These are phyloP conservation scores for Mycosphaerelloides madeirae DNA, from an alignment of 2,329 filamentous ascomycete species.

Conservation along the genomic window DNA sequence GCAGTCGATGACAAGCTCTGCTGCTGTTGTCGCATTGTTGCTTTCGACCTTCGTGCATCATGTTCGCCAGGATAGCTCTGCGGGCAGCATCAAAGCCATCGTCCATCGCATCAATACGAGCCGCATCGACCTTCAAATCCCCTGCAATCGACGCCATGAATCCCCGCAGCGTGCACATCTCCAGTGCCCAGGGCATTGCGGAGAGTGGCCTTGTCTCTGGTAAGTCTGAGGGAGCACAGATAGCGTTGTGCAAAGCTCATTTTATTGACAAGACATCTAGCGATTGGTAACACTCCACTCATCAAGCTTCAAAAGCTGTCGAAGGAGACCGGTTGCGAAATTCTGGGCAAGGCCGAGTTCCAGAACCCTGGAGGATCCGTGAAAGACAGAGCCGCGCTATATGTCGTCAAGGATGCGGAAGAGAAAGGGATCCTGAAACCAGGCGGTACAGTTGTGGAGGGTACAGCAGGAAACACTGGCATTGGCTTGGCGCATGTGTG, in stretches of 20 bases:
- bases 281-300: constrained; percentile 94
- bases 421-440: constrained; percentile 74
- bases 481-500: constrained; percentile 97
- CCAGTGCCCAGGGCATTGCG: constrained; percentile 72
- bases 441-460: constrained; percentile 92
- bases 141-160: constrained; percentile 25
- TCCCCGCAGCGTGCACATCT: constrained; percentile 59
- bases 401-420: constrained; percentile 90
- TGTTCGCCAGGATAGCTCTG: constrained; percentile 20
- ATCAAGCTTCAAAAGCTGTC: constrained; percentile 87
- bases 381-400: constrained; percentile 93
- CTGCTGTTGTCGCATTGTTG: too few species aligned
- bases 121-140: constrained; percentile 24
- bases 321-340: constrained; percentile 83
- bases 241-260: constrained; percentile 6
- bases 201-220: constrained; percentile 73
- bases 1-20: too few species aligned
- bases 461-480: constrained; percentile 94
- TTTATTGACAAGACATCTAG: constrained; percentile 45
- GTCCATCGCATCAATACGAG: constrained; percentile 16
- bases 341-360: constrained; percentile 96
- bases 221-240: constrained; percentile 38
- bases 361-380: constrained; percentile 96
- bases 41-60: constrained; percentile 4
- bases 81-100: constrained; percentile 22